These are phyloP conservation scores for Leccinum pachyderme DNA, from an alignment of 1,284 basidiomycete species.

Conservation along the genomic window DNA sequence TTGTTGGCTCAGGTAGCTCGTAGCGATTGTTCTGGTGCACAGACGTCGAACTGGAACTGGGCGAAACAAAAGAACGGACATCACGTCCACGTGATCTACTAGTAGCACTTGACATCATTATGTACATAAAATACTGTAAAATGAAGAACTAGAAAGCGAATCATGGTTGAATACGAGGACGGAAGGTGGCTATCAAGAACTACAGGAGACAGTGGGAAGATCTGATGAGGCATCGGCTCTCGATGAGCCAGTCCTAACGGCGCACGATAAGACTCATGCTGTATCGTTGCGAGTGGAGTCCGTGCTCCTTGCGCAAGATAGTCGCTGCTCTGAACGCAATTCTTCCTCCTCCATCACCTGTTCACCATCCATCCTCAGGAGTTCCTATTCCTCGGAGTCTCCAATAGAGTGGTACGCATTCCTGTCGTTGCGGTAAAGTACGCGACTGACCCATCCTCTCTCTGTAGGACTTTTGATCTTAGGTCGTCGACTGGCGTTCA, in stretches of 20 bases:
- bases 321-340: conserved; percentile 11
- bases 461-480: conserved; percentile 22
- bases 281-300: conserved; percentile 9
- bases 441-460: conserved; percentile 48
- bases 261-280: conserved; percentile 8
- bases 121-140: conserved; percentile 2
- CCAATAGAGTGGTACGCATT: conserved; percentile 55
- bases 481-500: conserved; percentile 27
- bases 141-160: neutral
- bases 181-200: conserved; percentile 18
- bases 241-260: conserved; percentile 4
- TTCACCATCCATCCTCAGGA: conserved; percentile 55
- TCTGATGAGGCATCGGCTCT: conserved; percentile 1
- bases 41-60: conserved; percentile 6
- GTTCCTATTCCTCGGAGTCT: conserved; percentile 61
- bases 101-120: neutral
- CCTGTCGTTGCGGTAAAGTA: conserved; percentile 49
- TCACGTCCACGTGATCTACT: conserved; percentile 16
- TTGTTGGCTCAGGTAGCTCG: conserved; percentile 21
- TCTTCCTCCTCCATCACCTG: conserved; percentile 25
- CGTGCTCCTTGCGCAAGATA: conserved; percentile 10
- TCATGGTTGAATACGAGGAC: conserved; percentile 24
- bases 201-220: conserved; percentile 7
- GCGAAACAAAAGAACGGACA: conserved; percentile 21
- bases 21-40: conserved; percentile 17